Evolutionary conservation across 2,329 filamentous ascomycete genomes (phyloP).

Genomic region (Aspergillus ruber): DNA sequence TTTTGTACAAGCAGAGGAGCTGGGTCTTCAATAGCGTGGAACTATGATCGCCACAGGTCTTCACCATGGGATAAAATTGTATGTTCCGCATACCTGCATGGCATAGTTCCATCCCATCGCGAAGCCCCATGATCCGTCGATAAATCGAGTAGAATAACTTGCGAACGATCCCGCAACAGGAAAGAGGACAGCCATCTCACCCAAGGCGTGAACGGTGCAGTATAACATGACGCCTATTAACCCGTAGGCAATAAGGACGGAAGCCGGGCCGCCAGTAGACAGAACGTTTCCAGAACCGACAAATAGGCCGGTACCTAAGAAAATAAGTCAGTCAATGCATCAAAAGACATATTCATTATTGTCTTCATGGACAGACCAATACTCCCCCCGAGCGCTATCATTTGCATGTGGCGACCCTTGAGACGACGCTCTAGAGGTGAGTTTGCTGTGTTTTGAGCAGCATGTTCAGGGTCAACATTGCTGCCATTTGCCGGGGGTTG

Average conservation of each 20-base stretch:
- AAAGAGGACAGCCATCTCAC: conserved; percentile 84
- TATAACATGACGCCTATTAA: conserved; percentile 84
- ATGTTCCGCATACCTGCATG: conserved; percentile 46
- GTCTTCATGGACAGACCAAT: conserved; percentile 53
- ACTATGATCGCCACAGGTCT: no score
- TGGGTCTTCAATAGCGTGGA: no score
- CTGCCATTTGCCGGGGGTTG: conserved; percentile 46
- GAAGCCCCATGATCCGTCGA: conserved; percentile 87
- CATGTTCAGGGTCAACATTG: conserved; percentile 58
- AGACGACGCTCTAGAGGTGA: conserved; percentile 69
- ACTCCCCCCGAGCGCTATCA: conserved; percentile 94
- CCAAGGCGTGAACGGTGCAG: conserved; percentile 84
- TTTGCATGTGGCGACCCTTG: conserved; percentile 83
- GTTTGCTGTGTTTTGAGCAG: conserved; percentile 58
- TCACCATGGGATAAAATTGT: no score
- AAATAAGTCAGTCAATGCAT: conserved; percentile 9
- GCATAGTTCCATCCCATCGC: conserved; percentile 96
- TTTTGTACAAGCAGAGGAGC: no score
- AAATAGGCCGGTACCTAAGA: conserved; percentile 70
- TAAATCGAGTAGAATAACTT: conserved; percentile 82
- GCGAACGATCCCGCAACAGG: conserved; percentile 90
- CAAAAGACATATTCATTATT: background rate
- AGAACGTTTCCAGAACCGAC: conserved; percentile 73
- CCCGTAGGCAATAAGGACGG: conserved; percentile 67
- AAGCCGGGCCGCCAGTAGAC: conserved; percentile 67